Evolutionary conservation across 805 yeast genomes (phyloP), one percentile per base, ranked within the genome.

Genomic region (Wickerhamiella brachini): DNA sequence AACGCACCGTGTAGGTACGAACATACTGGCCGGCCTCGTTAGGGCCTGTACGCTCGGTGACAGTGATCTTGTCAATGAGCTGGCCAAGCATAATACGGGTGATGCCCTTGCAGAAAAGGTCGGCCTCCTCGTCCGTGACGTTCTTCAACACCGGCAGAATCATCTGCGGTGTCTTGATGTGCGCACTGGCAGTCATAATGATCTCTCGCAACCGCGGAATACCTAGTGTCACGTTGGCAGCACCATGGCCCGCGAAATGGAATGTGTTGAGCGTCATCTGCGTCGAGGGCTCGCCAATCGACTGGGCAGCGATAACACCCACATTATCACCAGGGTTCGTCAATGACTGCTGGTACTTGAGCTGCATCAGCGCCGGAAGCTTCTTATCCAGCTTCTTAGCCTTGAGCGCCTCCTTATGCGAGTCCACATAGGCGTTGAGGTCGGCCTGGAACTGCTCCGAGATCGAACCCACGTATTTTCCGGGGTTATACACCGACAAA

Each of bases 161-260:
- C 98, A 93, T 93, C 71, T 93, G 97, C 45, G 99, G 99, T n/a
- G 99, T 93, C 73, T 87, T 86, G 64, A 93, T 93, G 47, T 84
- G 71, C 21, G 95, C 80, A 53, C 96, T 86, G 20, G 99, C 99
- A 12, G 99, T 94, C 99, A 93, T 93, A 66, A 93, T 88, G 68
- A 93, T 93, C 77, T 93, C 99, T 79, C 99, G 84, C 86, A 93
- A 81, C 79, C 99, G 95, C 43, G 99, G 99, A 65, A 93, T 93
- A 84, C 99, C 99, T 62, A 93, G 76, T 0, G 99, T 93, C 57
- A 93, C 99, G 70, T 93, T 93, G 45, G 98, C 98, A 53, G 98
- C 99, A 80, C 99, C 99, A 72, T 94, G 98, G 68, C 99, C 99
- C 61, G 99, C 99, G 65, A 93, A 93, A 74, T 93, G 95, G 86